These are phyloP conservation scores for Geotrichum citri-aurantii DNA, from an alignment of 1,139 yeast genomes.

Conservation along the genomic window DNA sequence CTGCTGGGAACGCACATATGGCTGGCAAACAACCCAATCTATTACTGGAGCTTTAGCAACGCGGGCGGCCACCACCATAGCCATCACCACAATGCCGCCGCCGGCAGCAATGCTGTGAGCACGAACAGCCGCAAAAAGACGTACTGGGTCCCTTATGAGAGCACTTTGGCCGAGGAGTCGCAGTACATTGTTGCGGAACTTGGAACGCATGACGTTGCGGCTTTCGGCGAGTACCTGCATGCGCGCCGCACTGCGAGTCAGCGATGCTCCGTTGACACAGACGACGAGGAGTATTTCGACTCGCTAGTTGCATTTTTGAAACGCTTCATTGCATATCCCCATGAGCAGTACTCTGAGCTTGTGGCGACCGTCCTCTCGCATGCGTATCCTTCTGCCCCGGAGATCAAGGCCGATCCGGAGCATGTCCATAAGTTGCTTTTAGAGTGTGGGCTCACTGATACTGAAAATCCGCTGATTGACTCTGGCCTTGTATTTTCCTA, in stretches of 20 bases:
- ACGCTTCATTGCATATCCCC: conserved; percentile 25
- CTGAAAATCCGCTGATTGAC: conserved; percentile 15
- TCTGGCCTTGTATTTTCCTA: conserved; percentile 11
- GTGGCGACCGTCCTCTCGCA: conserved; percentile 16
- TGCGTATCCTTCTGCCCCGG: neutral
- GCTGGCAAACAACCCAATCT: conserved; percentile 13
- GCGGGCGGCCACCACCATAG: neutral
- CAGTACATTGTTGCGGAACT: conserved; percentile 12
- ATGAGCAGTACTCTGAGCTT: conserved; percentile 21
- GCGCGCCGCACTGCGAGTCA: neutral
- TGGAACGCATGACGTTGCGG: conserved; percentile 1
- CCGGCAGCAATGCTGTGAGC: neutral
- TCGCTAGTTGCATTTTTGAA: conserved; percentile 19
- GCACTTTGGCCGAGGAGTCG: conserved; percentile 14
- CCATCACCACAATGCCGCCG: too few species aligned
- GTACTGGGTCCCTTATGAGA: conserved; percentile 10
- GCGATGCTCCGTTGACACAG: neutral
- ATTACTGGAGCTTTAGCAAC: conserved; percentile 12
- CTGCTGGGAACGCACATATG: conserved; percentile 16
- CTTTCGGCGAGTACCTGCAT: conserved; percentile 6
- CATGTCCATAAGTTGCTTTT: conserved; percentile 13
- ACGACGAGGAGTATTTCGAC: neutral
- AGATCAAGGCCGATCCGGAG: conserved; percentile 3
- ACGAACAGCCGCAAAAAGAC: neutral
- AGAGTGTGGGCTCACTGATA: conserved; percentile 9